Base-by-base conservation (phyloP, 78 protist genomes). In the Mantamonas sphyraenae region DNA sequence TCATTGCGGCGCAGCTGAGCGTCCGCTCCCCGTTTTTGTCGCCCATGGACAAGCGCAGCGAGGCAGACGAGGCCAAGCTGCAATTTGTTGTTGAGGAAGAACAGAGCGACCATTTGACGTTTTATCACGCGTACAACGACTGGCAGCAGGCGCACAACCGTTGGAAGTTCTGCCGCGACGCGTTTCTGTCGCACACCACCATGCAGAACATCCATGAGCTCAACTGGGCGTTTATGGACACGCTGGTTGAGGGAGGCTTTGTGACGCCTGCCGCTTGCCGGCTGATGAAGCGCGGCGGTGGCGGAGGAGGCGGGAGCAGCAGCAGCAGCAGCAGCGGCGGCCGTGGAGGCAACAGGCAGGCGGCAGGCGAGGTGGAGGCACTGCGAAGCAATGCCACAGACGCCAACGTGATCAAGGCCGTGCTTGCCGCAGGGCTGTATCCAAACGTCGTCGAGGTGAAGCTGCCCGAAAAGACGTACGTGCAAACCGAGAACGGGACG, bases 1-100 rank as follows among this genome's bases (percentile, higher is more conserved):
- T 92, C 3, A 91, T 91, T 65, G 90, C 92, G 2, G 96, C 96
- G 4, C 64, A 80, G 24, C 42, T 85, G 19, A 10, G 76, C 22
- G 12, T 38, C 53, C 56, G 68, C 42, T 40, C 82, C 33, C 96
- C 93, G 30, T 88, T 91, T 68, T 17, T 76, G 24, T 12, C 78
- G 30, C 83, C 88, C 22, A 16, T 74, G 5, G 93, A 88, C 33
- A 40, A 55, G 58, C 65, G 70, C 20, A 65, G 64, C n/a, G 79
- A 74, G 64, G 75, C 79, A 20, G 42, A 59, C 22, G 45, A 68
- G 26, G 83, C 83, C 26, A 50, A 74, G n/a, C 24, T 16, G 19
- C 43, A 31, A 33, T 81, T 82, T 51, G 39, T 56, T n/a, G n/a
- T n/a, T n/a, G n/a, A n/a, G 17, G 59, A 47, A 33, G 67, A 47